Evolutionary conservation across 371 early-diverging fungal species (phyloP).

Genomic region (Parasitella parasitica): DNA sequence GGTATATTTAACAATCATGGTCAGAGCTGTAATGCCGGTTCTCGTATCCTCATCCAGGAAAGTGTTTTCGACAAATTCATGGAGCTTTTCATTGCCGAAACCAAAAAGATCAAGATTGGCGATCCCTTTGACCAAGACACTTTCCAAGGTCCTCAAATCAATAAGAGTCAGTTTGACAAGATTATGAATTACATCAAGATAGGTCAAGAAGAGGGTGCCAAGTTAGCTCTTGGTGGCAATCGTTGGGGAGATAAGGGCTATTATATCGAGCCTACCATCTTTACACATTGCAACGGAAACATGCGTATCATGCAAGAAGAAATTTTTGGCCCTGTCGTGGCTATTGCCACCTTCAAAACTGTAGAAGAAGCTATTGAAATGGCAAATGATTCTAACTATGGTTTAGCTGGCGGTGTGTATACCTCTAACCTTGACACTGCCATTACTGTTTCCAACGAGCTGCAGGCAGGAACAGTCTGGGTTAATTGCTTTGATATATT

Average conservation of each 20-base stretch:
- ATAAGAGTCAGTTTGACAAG: conserved; percentile 73
- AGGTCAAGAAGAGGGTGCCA: conserved; percentile 63
- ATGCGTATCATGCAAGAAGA: conserved; percentile 79
- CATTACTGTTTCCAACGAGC: conserved; percentile 51
- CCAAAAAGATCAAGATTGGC: conserved; percentile 60
- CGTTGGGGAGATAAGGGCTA: conserved; percentile 71
- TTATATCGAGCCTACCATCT: conserved; percentile 81
- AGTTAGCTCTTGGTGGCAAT: conserved; percentile 66
- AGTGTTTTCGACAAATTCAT: conserved; percentile 74
- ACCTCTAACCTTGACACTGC: conserved; percentile 69
- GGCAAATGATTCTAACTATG: conserved; percentile 80
- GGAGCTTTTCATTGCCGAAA: conserved; percentile 59
- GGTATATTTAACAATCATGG: conserved; percentile 84
- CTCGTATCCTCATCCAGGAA: conserved; percentile 82
- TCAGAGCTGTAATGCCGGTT: conserved; percentile 89
- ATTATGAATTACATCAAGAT: conserved; percentile 63
- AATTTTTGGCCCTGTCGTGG: conserved; percentile 91
- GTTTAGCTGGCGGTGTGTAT: conserved; percentile 87
- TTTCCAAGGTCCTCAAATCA: conserved; percentile 77
- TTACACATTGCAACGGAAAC: conserved; percentile 63
- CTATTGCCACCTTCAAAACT: conserved; percentile 71
- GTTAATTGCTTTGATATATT: conserved; percentile 45
- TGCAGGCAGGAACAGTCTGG: conserved; percentile 73
- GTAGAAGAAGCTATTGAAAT: conserved; percentile 76
- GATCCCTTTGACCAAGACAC: conserved; percentile 57